Base-by-base conservation (phyloP, 176 grass and related monocot genomes). In the Oryza brachyantha region DNA sequence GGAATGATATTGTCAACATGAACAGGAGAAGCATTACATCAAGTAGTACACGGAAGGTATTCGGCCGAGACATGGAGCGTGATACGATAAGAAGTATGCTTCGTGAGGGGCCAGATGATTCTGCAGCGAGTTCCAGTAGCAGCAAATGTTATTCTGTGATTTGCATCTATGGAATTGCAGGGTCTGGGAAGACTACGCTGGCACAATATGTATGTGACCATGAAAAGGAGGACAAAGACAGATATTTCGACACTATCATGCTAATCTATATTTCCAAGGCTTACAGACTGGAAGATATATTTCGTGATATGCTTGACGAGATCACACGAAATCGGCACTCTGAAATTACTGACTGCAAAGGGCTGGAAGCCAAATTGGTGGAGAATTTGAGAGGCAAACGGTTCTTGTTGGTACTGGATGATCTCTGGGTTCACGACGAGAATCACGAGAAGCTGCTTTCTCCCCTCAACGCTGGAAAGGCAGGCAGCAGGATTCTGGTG, bases 391-490 rank as follows among this genome's bases (percentile, higher is more conserved):
- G 5, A 34, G 22, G 3, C 2, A 77, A 61, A 29, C 16, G 60
- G 11, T 70, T 86, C 43, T 64, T 90, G 58, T 64, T 90, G 35
- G 87, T 90, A 19, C 8, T 90, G 24, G 88, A 86, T 83, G 88
- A 90, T 69, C 16, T 90, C 8, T 83, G 68, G 68, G 59, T 52
- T 4, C 26, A 68, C 19, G 10, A 22, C 11, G 16, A 64, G 6
- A 28, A 77, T 48, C 61, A 13, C 13, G 12, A 64, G 11, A 63
- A 5, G 13, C n/a, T 90, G 7, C 32, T 52, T 55, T 10, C 26
- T 13, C 32, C 66, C 11, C 10, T 78, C 1, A 9, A 11, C 0
- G 24, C 4, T 29, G 69, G 74, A 13, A 13, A 35, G 4, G 39
- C 6, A 26, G 66, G 75, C 69, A 86, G 83, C 27, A 90, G 37